These are phyloP conservation scores for Brassica nigra DNA, from an alignment of 345 rosid genomes.

Conservation along the genomic window DNA sequence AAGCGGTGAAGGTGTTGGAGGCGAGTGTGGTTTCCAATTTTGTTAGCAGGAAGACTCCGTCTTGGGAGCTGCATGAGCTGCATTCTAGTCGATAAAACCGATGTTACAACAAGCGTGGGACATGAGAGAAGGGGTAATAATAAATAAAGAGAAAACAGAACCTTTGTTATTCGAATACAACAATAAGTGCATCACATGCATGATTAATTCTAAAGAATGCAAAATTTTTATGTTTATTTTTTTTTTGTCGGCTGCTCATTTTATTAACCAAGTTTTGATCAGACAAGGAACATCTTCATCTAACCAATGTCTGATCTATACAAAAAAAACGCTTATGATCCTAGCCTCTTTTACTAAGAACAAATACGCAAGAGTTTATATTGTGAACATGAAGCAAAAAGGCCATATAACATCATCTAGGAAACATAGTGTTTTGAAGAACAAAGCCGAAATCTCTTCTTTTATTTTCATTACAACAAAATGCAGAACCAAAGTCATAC, in stretches of 20 bases:
- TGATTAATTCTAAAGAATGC: neutral
- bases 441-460: slow-evolving; percentile 9
- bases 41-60: slow-evolving; percentile 59
- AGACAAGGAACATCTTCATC: neutral
- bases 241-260: too few species aligned
- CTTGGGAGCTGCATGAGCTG: slow-evolving; percentile 49
- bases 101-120: neutral
- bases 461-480: slow-evolving; percentile 32
- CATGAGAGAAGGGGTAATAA: neutral
- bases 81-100: slow-evolving; percentile 20
- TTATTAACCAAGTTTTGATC: too few species aligned
- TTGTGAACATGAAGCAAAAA: slow-evolving; percentile 14
- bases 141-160: neutral
- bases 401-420: slow-evolving; percentile 1
- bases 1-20: slow-evolving; percentile 56
- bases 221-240: neutral
- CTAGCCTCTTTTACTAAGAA: neutral
- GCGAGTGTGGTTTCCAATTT: slow-evolving; percentile 54
- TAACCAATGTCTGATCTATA: neutral
- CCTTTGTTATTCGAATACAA: neutral
- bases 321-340: too few species aligned
- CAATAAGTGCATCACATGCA: neutral
- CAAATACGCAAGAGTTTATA: neutral
- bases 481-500: neutral
- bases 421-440: neutral